These are phyloP conservation scores for Fusarium sp. DNA, from an alignment of 2,329 filamentous ascomycete species.

Conservation along the genomic window DNA sequence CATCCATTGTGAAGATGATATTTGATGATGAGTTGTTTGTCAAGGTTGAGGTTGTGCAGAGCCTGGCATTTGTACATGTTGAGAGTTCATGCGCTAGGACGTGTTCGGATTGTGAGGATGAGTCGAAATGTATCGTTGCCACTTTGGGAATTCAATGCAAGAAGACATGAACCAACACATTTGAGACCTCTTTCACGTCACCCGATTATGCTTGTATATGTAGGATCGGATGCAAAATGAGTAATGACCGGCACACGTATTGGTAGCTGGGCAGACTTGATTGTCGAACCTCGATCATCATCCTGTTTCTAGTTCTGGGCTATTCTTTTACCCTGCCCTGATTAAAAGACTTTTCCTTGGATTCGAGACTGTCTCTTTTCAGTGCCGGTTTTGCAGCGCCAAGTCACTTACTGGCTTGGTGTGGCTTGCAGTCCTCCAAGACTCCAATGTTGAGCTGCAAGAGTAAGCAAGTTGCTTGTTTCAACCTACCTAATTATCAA, in stretches of 20 bases:
- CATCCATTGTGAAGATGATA: constrained; percentile 1
- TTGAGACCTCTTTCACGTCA: not conserved
- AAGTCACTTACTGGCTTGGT: too few relatives aligned
- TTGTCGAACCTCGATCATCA: not conserved
- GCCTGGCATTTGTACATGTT: not conserved
- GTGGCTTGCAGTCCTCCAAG: too few relatives aligned
- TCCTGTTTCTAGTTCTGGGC: not conserved
- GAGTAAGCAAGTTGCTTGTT: not conserved
- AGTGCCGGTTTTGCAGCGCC: too few relatives aligned
- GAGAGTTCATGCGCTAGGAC: not conserved
- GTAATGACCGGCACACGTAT: not conserved
- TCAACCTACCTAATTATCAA: not conserved
- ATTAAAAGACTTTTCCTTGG: not conserved
- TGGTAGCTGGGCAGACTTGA: not conserved
- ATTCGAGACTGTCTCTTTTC: too few relatives aligned
- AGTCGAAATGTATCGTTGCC: not conserved
- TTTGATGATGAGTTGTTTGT: not conserved
- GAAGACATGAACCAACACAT: not conserved
- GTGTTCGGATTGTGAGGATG: not conserved
- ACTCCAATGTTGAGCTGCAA: too few relatives aligned
- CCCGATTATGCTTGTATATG: not conserved
- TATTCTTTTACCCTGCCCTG: not conserved
- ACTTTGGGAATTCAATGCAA: not conserved
- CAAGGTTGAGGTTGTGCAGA: not conserved
- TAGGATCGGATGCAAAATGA: too few relatives aligned